Percentiles rank a stretch among this genome's conserved stretches.
Conservation (phyloP, 1,139 yeast genomes). For the Saccharomyces hybrid region DNA sequence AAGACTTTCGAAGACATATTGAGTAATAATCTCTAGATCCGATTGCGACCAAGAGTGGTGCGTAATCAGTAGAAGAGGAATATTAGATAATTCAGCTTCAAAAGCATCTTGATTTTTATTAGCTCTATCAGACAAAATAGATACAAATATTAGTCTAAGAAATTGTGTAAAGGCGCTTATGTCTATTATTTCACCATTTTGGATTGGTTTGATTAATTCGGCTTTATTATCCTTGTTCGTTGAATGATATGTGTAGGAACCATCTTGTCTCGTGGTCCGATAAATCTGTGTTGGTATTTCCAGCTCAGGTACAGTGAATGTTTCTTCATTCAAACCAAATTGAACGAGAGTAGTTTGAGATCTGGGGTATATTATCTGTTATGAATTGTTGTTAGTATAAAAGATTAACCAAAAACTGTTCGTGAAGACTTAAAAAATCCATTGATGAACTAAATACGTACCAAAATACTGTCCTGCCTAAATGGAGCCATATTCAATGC, state of each 20-base stretch:
- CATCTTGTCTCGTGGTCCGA: slow-evolving; percentile 35
- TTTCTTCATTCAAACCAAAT: slow-evolving; percentile 69
- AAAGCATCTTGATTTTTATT: slow-evolving; percentile 41
- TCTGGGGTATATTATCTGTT: slow-evolving; percentile 69
- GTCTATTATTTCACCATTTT: slow-evolving; percentile 55
- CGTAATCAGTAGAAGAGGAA: slow-evolving; percentile 57
- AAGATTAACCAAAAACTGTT: not conserved
- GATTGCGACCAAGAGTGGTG: slow-evolving; percentile 62
- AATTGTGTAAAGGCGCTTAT: slow-evolving; percentile 66
- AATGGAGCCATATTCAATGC: slow-evolving; percentile 39
- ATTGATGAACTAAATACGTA: slow-evolving; percentile 4
- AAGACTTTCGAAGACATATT: slow-evolving; percentile 66
- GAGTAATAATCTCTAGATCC: slow-evolving; percentile 62
- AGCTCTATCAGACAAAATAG: slow-evolving; percentile 38
- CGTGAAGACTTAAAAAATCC: slow-evolving; percentile 1
- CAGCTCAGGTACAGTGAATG: slow-evolving; percentile 68
- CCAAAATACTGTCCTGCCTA: slow-evolving; percentile 36
- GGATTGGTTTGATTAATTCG: slow-evolving; percentile 54
- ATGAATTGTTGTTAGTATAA: slow-evolving; percentile 4
- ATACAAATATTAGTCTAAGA: slow-evolving; percentile 51
- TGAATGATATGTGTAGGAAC: slow-evolving; percentile 32
- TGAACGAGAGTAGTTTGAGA: slow-evolving; percentile 65
- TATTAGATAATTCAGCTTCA: slow-evolving; percentile 30
- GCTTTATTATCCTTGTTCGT: slow-evolving; percentile 27
- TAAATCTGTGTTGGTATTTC: slow-evolving; percentile 73